phyloP scores from a whole-genome alignment of 1,139 yeast species.

The Zygoascus hellenicus region DNA sequence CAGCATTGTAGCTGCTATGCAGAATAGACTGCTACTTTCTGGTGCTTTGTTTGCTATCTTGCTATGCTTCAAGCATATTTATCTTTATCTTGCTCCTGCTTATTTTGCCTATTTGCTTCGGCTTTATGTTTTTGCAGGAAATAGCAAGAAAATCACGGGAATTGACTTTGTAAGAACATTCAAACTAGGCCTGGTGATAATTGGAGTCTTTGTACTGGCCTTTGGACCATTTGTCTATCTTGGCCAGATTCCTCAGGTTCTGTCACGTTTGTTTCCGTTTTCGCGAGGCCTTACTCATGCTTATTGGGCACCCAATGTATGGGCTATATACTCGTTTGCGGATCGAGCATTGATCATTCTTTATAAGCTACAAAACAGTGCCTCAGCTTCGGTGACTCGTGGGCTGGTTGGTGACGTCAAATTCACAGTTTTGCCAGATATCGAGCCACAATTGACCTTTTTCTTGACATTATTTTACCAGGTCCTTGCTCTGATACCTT shows the following conservation, averaged over 20 bases:
- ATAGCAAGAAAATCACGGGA: conserved; percentile 21
- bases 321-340: conserved; percentile 89
- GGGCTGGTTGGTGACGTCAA: conserved; percentile 90
- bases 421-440: conserved; percentile 73
- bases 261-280: conserved; percentile 79
- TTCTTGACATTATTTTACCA: conserved; percentile 77
- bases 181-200: conserved; percentile 62
- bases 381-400: conserved; percentile 50
- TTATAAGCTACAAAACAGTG: conserved; percentile 25
- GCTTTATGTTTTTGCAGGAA: conserved; percentile 50
- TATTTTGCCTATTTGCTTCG: conserved; percentile 75
- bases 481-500: conserved; percentile 63
- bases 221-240: conserved; percentile 75
- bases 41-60: conserved; percentile 72
- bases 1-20: conserved; percentile 65
- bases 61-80: conserved; percentile 90
- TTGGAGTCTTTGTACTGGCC: conserved; percentile 57
- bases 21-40: conserved; percentile 51
- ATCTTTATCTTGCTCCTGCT: conserved; percentile 90
- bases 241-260: conserved; percentile 57
- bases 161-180: conserved; percentile 52
- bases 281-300: conserved; percentile 96
- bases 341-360: conserved; percentile 65
- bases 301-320: conserved; percentile 97
- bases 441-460: conserved; percentile 74